Conservation (phyloP, 306 rosid genomes). For the Quercus dentata region DNA sequence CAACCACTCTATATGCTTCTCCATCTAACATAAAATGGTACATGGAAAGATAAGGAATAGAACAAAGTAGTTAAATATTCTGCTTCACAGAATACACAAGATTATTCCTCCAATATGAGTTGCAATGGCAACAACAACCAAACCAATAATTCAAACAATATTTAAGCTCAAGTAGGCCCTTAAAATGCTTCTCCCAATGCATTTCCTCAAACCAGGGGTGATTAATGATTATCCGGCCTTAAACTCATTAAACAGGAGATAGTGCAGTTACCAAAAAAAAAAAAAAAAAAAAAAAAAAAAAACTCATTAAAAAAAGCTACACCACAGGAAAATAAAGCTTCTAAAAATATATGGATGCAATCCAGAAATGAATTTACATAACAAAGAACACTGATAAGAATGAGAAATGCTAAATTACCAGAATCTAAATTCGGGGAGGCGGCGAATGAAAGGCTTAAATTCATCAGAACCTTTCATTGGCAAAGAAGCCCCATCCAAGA, state of each 20-base stretch:
- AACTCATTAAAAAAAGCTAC: background rate
- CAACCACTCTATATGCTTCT: background rate
- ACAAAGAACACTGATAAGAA: background rate
- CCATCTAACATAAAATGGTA: background rate
- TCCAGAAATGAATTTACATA: background rate
- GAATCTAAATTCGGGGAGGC: slow-evolving; percentile 39
- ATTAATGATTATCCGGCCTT: too few species aligned
- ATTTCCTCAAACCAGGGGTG: too few species aligned
- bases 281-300: too few species aligned
- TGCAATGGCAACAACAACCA: background rate
- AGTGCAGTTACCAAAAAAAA: too few species aligned
- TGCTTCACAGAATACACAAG: background rate
- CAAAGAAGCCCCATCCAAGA: slow-evolving; percentile 8
- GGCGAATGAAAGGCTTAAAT: slow-evolving; percentile 36
- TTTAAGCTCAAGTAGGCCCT: background rate
- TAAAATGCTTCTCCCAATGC: background rate
- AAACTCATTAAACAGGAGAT: too few species aligned
- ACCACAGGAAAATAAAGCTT: background rate
- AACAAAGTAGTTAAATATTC: background rate
- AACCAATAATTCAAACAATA: background rate
- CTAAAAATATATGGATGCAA: too few species aligned
- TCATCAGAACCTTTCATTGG: slow-evolving; percentile 31
- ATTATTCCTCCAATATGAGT: background rate
- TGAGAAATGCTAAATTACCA: slow-evolving; percentile 11
- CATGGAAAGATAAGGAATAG: background rate